Conservation (phyloP, 768 basidiomycete genomes). For the Lentinula aciculospora region DNA sequence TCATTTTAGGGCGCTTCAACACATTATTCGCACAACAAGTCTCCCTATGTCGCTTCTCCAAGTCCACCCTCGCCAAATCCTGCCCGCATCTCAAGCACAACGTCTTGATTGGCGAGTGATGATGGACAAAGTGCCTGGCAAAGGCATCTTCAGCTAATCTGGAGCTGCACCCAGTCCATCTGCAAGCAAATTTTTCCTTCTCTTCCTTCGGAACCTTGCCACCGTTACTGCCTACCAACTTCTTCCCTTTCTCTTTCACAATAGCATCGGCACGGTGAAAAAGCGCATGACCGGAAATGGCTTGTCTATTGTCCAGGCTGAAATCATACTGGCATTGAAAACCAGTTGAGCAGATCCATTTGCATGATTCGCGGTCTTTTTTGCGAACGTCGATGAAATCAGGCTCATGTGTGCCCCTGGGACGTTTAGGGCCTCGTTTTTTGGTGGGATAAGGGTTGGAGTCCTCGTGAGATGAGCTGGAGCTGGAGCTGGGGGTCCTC, state of each 20-base stretch:
- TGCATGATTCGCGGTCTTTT: neutral
- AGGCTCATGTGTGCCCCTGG: neutral
- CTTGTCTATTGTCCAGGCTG: neutral
- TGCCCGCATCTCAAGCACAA: neutral
- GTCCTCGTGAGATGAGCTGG: neutral
- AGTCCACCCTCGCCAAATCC: neutral
- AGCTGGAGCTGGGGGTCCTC: neutral
- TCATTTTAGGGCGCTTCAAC: neutral
- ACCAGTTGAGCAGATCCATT: neutral
- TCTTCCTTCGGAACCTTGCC: neutral
- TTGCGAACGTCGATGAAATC: neutral
- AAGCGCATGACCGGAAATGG: neutral
- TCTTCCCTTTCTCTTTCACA: neutral
- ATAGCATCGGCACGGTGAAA: neutral
- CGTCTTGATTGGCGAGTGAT: neutral
- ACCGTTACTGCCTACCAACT: too few species aligned
- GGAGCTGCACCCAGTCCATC: neutral
- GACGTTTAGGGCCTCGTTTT: neutral
- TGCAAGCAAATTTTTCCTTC: neutral
- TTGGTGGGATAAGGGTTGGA: neutral
- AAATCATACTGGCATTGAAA: neutral
- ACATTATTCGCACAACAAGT: neutral
- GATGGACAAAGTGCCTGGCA: neutral
- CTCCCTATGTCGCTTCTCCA: neutral
- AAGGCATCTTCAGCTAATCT: neutral